These are phyloP conservation scores for Heteromeles arbutifolia DNA, from an alignment of 306 rosid genomes.

Conservation along the genomic window DNA sequence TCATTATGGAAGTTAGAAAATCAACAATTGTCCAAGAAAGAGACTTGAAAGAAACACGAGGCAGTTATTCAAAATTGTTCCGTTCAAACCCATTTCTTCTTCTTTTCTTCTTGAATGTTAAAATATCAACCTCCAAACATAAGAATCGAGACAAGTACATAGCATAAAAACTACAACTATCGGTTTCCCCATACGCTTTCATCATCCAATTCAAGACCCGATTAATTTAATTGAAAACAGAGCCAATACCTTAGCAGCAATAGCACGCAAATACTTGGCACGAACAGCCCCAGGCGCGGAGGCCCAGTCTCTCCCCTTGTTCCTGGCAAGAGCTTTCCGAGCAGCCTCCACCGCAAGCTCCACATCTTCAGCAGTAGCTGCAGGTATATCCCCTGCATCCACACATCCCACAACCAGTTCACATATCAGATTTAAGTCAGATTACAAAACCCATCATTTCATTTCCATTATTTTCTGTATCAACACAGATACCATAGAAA, in stretches of 20 bases:
- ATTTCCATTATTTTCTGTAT: neutral
- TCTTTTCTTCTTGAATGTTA: neutral
- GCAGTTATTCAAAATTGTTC: neutral
- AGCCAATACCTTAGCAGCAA: constrained; percentile 65
- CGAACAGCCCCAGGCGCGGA: constrained; percentile 74
- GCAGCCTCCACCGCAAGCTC: constrained; percentile 85
- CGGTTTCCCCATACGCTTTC: neutral
- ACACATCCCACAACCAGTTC: constrained; percentile 12
- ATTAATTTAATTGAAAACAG: neutral
- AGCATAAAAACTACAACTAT: neutral
- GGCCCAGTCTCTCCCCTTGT: constrained; percentile 77
- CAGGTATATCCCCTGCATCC: constrained; percentile 64
- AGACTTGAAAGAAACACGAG: neutral
- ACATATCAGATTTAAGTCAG: neutral
- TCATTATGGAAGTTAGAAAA: neutral
- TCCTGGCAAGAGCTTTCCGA: constrained; percentile 53
- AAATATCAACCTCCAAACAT: neutral
- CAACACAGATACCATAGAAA: neutral
- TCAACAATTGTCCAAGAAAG: neutral
- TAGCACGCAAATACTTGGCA: constrained; percentile 84
- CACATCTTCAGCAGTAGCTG: constrained; percentile 90
- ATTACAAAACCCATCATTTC: neutral
- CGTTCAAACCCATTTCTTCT: neutral
- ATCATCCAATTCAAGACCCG: neutral
- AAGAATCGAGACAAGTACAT: neutral